phyloP scores from a whole-genome alignment of 176 grass and related monocot genomes.

The Rhynchospora pubera region DNA sequence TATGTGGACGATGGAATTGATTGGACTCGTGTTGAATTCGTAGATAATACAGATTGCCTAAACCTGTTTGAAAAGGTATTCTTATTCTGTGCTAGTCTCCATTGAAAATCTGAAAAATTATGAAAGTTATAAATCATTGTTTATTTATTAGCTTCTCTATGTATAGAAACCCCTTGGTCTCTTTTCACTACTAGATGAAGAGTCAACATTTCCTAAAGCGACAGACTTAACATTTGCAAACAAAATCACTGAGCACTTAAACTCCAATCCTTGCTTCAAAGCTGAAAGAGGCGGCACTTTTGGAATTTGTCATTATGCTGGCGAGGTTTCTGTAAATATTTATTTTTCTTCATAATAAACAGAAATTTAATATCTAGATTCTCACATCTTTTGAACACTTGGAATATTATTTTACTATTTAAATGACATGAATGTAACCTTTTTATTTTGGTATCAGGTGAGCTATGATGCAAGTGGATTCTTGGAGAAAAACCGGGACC shows the following conservation, averaged over 20 bases:
- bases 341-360: constrained; percentile 2
- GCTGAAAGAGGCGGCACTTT: constrained; percentile 55
- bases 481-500: constrained; percentile 94
- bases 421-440: not conserved
- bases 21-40: constrained; percentile 72
- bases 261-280: constrained; percentile 55
- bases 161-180: constrained; percentile 83
- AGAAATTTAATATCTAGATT: not conserved
- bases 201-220: constrained; percentile 79
- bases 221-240: constrained; percentile 75
- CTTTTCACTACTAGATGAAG: constrained; percentile 85
- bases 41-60: constrained; percentile 74
- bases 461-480: constrained; percentile 75
- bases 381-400: not conserved
- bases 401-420: not conserved
- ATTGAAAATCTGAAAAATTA: not conserved
- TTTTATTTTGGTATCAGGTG: constrained; percentile 44
- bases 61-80: constrained; percentile 88
- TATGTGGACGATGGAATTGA: constrained; percentile 78
- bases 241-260: constrained; percentile 78
- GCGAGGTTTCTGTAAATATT: constrained; percentile 60
- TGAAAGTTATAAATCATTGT: constrained; percentile 1
- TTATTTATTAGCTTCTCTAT: constrained; percentile 26
- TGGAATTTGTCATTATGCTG: constrained; percentile 81
- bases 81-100: not conserved